A percentile compares a stretch with the other conserved stretches of the same genome.
Evolutionary conservation across 805 yeast genomes (phyloP).

Genomic region (Teunomyces cretensis): DNA sequence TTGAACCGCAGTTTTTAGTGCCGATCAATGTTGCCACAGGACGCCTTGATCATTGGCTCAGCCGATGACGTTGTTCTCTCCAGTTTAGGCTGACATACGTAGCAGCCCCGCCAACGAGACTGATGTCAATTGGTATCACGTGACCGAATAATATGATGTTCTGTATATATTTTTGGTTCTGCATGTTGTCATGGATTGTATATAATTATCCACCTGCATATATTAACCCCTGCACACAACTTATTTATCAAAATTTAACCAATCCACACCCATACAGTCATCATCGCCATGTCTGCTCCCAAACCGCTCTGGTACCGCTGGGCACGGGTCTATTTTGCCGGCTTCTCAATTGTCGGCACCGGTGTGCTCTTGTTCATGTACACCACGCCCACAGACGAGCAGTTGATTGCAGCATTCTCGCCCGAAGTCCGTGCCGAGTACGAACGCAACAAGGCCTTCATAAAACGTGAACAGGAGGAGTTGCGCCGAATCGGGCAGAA

Average conservation of each 20-base stretch:
- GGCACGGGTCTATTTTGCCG: constrained; percentile 56
- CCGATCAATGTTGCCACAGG: no score
- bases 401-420: constrained; percentile 67
- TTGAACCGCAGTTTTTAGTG: no score
- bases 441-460: constrained; percentile 58
- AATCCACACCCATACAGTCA: not conserved
- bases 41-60: no score
- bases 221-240: not conserved
- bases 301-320: constrained; percentile 57
- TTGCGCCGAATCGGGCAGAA: constrained; percentile 63
- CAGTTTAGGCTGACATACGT: no score
- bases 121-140: no score
- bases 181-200: no score
- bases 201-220: no score
- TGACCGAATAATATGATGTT: no score
- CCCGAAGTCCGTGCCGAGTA: constrained; percentile 82
- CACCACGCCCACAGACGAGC: constrained; percentile 84
- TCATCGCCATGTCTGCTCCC: constrained; percentile 6
- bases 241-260: not conserved
- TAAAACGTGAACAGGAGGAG: constrained; percentile 68
- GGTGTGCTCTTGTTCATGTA: constrained; percentile 74
- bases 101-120: no score
- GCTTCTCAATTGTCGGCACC: constrained; percentile 65
- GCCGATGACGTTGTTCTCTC: no score
- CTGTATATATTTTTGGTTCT: no score